These are phyloP conservation scores for Ogataea minuta DNA, from an alignment of 805 yeast genomes.

Conservation along the genomic window DNA sequence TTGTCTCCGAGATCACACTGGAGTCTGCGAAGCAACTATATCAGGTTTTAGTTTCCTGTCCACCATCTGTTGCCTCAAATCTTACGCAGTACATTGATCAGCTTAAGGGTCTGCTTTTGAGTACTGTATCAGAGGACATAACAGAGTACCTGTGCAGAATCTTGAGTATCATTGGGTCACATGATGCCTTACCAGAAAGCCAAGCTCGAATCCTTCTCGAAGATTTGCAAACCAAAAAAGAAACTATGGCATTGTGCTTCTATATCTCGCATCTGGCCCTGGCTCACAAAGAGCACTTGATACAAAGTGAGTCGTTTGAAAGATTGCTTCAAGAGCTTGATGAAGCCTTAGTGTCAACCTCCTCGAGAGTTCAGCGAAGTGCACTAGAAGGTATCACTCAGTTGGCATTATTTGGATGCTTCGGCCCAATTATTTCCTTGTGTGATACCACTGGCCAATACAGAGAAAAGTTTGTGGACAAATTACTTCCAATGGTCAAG, in stretches of 20 bases:
- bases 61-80: constrained; percentile 16
- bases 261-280: constrained; percentile 45
- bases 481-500: constrained; percentile 42
- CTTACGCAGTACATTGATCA: constrained; percentile 15
- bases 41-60: constrained; percentile 29
- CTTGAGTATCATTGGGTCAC: constrained; percentile 36
- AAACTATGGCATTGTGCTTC: constrained; percentile 40
- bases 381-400: constrained; percentile 44
- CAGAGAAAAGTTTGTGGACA: constrained; percentile 27
- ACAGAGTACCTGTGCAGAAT: constrained; percentile 23
- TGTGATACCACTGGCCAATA: constrained; percentile 23
- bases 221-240: constrained; percentile 9
- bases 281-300: constrained; percentile 28
- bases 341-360: constrained; percentile 20
- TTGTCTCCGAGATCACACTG: constrained; percentile 1
- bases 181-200: constrained; percentile 29
- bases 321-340: constrained; percentile 22
- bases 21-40: constrained; percentile 13
- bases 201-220: constrained; percentile 9
- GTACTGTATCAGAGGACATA: constrained; percentile 26
- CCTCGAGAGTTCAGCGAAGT: constrained; percentile 23
- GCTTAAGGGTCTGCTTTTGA: constrained; percentile 16
- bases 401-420: constrained; percentile 43
- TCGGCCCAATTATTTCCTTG: constrained; percentile 36
- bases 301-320: constrained; percentile 16